Percentiles rank a stretch among this genome's conserved stretches.
Evolutionary conservation across 2,329 filamentous ascomycete genomes (phyloP).

Genomic region (Aspergillus sp.): DNA sequence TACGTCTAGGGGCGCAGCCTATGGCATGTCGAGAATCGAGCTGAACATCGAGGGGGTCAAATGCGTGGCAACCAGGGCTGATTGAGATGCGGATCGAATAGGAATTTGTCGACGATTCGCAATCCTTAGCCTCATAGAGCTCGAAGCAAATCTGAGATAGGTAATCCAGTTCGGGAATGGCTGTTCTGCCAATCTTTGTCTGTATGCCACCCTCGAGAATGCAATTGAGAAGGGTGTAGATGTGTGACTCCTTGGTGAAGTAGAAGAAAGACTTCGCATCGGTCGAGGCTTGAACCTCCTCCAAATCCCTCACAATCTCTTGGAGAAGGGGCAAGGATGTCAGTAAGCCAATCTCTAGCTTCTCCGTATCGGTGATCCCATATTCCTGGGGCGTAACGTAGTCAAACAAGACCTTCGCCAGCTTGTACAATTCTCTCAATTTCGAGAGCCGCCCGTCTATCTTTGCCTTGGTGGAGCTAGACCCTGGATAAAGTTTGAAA

Average conservation of each 20-base stretch:
- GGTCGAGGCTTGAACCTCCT: constrained; percentile 93
- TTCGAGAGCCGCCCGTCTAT: constrained; percentile 82
- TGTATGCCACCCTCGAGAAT: constrained; percentile 96
- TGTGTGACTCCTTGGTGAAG: constrained; percentile 98
- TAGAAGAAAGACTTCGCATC: constrained; percentile 97
- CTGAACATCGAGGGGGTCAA: constrained; percentile 93
- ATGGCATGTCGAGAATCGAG: constrained; percentile 96
- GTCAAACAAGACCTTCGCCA: constrained; percentile 94
- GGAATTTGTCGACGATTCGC: constrained; percentile 73
- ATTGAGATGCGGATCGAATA: constrained; percentile 97
- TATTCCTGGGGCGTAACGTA: constrained; percentile 99
- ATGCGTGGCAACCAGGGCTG: constrained; percentile 92
- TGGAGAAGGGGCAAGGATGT: constrained; percentile 91
- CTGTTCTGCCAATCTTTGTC: constrained; percentile 92
- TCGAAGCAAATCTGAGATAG: constrained; percentile 97
- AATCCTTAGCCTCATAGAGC: constrained; percentile 90
- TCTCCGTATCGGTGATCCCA: constrained; percentile 91
- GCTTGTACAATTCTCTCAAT: constrained; percentile 85
- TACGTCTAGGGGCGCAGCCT: constrained; percentile 84
- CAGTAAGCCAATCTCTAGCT: constrained; percentile 95
- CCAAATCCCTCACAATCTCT: constrained; percentile 94
- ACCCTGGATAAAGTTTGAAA: constrained; percentile 85
- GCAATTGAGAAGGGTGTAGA: constrained; percentile 96
- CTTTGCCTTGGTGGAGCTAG: constrained; percentile 72
- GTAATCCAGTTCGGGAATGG: constrained; percentile 96